Conservation (phyloP, 495 filamentous ascomycete genomes). For the Penicillium silybi region DNA sequence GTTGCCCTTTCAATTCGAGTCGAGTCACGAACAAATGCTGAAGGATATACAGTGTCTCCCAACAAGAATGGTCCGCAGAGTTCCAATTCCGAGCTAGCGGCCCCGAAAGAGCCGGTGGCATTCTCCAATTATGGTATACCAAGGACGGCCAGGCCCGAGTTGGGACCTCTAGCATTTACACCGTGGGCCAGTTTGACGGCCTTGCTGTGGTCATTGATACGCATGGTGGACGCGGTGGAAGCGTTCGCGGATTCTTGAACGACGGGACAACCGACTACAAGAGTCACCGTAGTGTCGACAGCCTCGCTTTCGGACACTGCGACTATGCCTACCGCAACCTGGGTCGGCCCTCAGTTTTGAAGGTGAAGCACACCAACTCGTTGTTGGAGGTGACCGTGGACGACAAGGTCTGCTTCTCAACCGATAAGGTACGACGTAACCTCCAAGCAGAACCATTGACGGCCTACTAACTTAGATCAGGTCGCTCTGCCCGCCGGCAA, state of each 20-base stretch:
- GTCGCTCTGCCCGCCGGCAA: slow-evolving; percentile 75
- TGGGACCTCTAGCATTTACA: slow-evolving; percentile 75
- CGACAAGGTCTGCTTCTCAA: slow-evolving; percentile 78
- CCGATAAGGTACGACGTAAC: slow-evolving; percentile 53
- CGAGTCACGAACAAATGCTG: slow-evolving; percentile 2
- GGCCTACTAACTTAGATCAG: slow-evolving; percentile 24
- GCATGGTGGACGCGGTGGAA: slow-evolving; percentile 76
- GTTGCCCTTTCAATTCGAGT: slow-evolving; percentile 20
- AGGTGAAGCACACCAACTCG: slow-evolving; percentile 60
- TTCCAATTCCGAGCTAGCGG: slow-evolving; percentile 85
- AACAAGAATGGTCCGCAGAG: slow-evolving; percentile 72
- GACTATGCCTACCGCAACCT: slow-evolving; percentile 87
- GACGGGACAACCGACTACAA: slow-evolving; percentile 83
- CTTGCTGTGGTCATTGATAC: slow-evolving; percentile 83
- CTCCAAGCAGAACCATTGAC: not conserved
- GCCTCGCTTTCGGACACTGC: slow-evolving; percentile 90
- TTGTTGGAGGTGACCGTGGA: slow-evolving; percentile 76
- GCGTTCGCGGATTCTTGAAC: slow-evolving; percentile 87
- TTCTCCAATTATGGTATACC: slow-evolving; percentile 89
- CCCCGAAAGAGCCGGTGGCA: slow-evolving; percentile 79
- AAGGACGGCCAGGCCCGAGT: slow-evolving; percentile 63
- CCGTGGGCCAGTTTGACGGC: slow-evolving; percentile 77
- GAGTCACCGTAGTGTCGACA: slow-evolving; percentile 72
- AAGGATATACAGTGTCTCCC: slow-evolving; percentile 30
- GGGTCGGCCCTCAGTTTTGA: slow-evolving; percentile 73